Evolutionary conservation across 2,329 filamentous ascomycete species (phyloP), one percentile per base, ranked within the genome.

Genomic region (Hypoxylon sp.): DNA sequence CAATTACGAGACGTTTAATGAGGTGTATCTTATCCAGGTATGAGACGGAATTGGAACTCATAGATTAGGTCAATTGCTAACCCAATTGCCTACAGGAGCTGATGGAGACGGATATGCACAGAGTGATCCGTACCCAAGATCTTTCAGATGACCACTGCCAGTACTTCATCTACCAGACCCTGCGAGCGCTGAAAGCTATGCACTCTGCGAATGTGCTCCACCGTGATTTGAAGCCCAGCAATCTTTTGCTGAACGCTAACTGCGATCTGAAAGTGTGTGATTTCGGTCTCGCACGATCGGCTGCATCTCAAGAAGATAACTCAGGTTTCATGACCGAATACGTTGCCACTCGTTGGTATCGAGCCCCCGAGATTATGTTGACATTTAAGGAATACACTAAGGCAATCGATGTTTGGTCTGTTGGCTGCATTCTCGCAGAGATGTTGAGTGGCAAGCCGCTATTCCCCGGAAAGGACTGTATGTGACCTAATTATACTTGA

Each of bases 281-380:
- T 81, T 99, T 99, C 78, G 96, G 96, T 78, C 89, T 99, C 63
- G 96, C 96, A 53, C 91, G 94, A 78, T 98, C 95, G 9, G 96
- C 96, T 11, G 96, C 96, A 8, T 98, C 95, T 9, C 97, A 97
- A 74, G 96, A 99, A 79, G 96, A 99, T 82, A 99, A 99, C 84
- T 98, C 95, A n/a, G 96, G 96, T 22, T 99, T 99, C 88, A 99
- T 99, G 96, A 99, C 96, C 14, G 96, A 99, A 97, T 99, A 99
- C 80, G 96, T 99, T 63, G 96, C 96, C 57, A 99, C 96, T 51
- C 91, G 96, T 77, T 99, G 96, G 96, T 99, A 99, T 83, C 94
- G 96, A 82, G 96, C 96, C 5, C 96, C 96, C 3, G 96, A 99
- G 81, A 99, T 99, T 81, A 99, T 99, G 96, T 91, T 99, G 84